Evolutionary conservation across 768 basidiomycete species (phyloP), one percentile per base, ranked within the genome.

Genomic region (Plicaturopsis crispa): DNA sequence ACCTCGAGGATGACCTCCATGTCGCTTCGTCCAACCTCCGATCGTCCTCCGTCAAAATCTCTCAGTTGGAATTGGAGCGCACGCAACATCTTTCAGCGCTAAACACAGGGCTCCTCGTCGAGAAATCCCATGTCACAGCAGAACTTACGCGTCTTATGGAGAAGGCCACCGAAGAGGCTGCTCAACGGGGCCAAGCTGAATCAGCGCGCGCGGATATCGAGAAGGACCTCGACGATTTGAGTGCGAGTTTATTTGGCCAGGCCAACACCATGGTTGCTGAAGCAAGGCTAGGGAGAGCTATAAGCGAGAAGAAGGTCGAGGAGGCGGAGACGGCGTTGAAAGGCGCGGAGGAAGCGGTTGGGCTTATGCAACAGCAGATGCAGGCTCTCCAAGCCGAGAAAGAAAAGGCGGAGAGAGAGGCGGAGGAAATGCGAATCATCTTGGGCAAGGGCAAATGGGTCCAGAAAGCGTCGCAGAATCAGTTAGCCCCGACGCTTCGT

Each of bases 181-280:
- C 88, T 1, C 77, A 83, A 47, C 75, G 94, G 11, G 92, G 91
- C 10, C 82, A 89, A 57, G 93, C 93, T 1, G 93, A 94, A 59
- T 77, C 67, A 35, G 91, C 89, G 4, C 75, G 82, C 23, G 65
- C 56, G 1, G 78, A 78, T 46, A 94, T 99, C 36, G 94, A 99
- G 66, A 79, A 84, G 62, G 94, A 99, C 44, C 67, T 99, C 36
- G 92, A 96, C 54, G 89, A 94, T 57, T 79, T 99, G 44, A 91
- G 91, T 45, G 90, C 91, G 12, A 75, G 66, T 34, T 66, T 99
- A 13, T 99, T 99, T 52, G 74, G 77, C 36, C 84, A 96, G 61
- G 94, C 94, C 5, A 98, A 99, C 56, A 81, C 73, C 5, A 99
- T 99, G 96, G 94, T 98, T n/a, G 90, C 88, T 0, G 85, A 90